phyloP scores from a whole-genome alignment of 768 basidiomycete genomes.

The Lentinula sp. region DNA sequence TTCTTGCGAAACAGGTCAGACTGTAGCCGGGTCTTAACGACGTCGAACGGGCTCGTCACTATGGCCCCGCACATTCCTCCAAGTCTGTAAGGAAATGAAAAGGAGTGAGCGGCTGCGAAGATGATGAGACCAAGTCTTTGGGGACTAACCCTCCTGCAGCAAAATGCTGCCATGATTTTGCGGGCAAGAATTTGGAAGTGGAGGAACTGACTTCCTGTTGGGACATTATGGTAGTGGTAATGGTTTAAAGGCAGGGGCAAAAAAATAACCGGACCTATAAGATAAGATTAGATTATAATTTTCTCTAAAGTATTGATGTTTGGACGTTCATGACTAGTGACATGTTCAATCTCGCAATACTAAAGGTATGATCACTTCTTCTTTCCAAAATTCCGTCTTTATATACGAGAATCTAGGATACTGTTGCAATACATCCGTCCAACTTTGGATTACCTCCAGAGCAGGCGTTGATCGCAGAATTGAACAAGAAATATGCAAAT shows the following conservation, averaged over 20 bases:
- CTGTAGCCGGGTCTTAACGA: constrained; percentile 96
- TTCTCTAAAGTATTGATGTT: background rate
- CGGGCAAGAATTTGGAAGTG: constrained; percentile 40
- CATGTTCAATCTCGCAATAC: constrained; percentile 43
- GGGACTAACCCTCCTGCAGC: constrained; percentile 71
- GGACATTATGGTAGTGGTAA: background rate
- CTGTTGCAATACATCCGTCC: constrained; percentile 81
- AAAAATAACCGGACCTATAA: background rate
- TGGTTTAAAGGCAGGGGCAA: background rate
- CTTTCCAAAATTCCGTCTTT: background rate
- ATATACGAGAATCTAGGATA: constrained; percentile 53
- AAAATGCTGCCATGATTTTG: constrained; percentile 82
- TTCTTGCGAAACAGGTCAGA: constrained; percentile 69
- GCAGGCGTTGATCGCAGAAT: constrained; percentile 74
- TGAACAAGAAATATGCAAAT: constrained; percentile 97
- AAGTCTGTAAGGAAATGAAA: constrained; percentile 42
- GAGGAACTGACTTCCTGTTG: constrained; percentile 16
- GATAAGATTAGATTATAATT: constrained; percentile 10
- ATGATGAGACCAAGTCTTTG: background rate
- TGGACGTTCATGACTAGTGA: too few relatives aligned
- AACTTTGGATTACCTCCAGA: constrained; percentile 76
- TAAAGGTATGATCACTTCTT: constrained; percentile 24
- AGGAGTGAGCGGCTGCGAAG: background rate
- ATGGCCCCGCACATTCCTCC: constrained; percentile 98
- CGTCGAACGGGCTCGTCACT: constrained; percentile 95